These are phyloP conservation scores for Rhodotorula graminis DNA, from an alignment of 768 basidiomycete genomes.

Conservation along the genomic window DNA sequence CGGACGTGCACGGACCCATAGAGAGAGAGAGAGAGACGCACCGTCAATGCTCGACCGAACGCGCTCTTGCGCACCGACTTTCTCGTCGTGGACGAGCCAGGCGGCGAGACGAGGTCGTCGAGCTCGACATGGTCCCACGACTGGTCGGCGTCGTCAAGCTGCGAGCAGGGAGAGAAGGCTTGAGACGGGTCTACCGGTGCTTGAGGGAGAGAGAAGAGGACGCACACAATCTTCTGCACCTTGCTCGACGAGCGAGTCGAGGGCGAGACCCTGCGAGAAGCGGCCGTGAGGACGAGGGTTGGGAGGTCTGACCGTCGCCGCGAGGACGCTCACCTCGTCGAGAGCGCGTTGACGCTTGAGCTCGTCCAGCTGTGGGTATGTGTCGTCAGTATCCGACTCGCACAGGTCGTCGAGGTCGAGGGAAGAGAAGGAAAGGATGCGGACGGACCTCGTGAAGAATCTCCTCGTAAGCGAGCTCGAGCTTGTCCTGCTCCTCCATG, in stretches of 20 bases:
- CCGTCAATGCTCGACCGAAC: not conserved
- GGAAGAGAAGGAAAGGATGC: not conserved
- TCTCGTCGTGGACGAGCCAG: not conserved
- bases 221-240: too few species aligned
- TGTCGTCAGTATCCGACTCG: too few species aligned
- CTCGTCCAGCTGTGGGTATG: too few species aligned
- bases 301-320: too few species aligned
- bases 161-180: too few species aligned
- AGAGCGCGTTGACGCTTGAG: not conserved
- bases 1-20: too few species aligned
- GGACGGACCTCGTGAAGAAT: not conserved
- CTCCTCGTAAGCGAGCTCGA: constrained; percentile 6
- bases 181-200: too few species aligned
- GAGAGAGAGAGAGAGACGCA: not conserved
- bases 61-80: not conserved
- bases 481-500: constrained; percentile 10
- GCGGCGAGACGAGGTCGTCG: not conserved
- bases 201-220: too few species aligned
- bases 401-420: too few species aligned
- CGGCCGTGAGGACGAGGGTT: too few species aligned
- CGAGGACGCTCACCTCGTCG: not conserved
- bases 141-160: not conserved
- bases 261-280: not conserved
- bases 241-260: too few species aligned
- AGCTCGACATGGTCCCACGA: not conserved